Base-by-base conservation (phyloP, 176 grass and related monocot species). In the Chrysopogon serrulatus region DNA sequence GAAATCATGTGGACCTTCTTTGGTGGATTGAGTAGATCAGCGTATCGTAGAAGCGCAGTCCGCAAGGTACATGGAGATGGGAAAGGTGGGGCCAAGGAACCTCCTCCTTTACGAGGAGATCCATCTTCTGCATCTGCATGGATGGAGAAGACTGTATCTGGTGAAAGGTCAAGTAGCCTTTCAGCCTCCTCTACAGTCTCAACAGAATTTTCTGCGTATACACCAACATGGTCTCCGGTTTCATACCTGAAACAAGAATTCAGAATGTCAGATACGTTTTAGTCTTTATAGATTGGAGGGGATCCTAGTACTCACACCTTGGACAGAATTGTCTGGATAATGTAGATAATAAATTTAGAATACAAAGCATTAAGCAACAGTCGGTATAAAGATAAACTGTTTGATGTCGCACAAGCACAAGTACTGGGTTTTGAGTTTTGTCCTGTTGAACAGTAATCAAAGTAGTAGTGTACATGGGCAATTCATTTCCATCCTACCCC, bases 151-250 rank as follows among this genome's bases (percentile, higher is more conserved):
- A 97, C 1, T 19, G 87, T 94, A 88, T 97, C 87, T 43, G 65
- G 76, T 49, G 89, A 90, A 88, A 91, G 76, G 59, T 68, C 91
- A 51, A 97, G 83, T 39, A 97, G 51, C 37, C 54, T 88, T 83
- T 75, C 89, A 45, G 94, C 91, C 75, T 90, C 87, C 74, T 91
- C 91, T 61, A 97, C 94, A 13, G 79, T 84, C 79, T 94, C 89
- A 2, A 90, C 19, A 81, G 87, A 85, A 85, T 97, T 97, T 87
- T 94, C 94, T 21, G 87, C 81, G 79, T 90, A 94, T 47, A 94
- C 91, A 59, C 91, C 91, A 63, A 97, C 91, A 90, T 97, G 94
- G n/a, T 97, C 94, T 73, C n/a, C 94, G 34, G 94, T 97, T 86
- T 94, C 94, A 78, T 97, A 97, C 69, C 94, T 97, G 80, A 68